phyloP scores from a whole-genome alignment of 495 filamentous ascomycete species.

The Rhypophila decipiens region DNA sequence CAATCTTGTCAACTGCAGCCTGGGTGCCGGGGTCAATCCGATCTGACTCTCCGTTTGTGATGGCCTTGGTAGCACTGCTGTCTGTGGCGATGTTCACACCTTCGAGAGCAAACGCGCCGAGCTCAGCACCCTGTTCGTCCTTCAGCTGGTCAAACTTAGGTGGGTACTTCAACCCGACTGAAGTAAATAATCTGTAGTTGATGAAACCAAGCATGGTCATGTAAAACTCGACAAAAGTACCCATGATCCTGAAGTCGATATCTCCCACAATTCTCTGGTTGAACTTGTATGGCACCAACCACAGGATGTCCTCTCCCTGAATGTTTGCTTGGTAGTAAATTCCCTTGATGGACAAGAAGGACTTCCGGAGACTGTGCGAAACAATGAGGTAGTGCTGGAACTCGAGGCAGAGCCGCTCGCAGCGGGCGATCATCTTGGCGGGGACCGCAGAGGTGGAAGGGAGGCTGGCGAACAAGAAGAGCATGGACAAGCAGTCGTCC shows the following conservation, averaged over 20 bases:
- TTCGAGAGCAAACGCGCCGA: slow-evolving; percentile 86
- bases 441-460: slow-evolving; percentile 81
- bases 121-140: slow-evolving; percentile 82
- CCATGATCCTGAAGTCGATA: slow-evolving; percentile 98
- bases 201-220: slow-evolving; percentile 92
- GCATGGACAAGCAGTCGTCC: slow-evolving; percentile 92
- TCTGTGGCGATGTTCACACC: slow-evolving; percentile 54
- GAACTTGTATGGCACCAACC: slow-evolving; percentile 95
- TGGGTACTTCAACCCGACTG: slow-evolving; percentile 84
- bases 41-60: slow-evolving; percentile 40
- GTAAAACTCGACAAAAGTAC: slow-evolving; percentile 98
- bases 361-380: slow-evolving; percentile 84
- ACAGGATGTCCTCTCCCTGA: slow-evolving; percentile 95
- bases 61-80: slow-evolving; percentile 40
- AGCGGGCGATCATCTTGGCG: slow-evolving; percentile 85
- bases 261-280: slow-evolving; percentile 88
- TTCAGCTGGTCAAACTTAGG: slow-evolving; percentile 84
- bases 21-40: slow-evolving; percentile 44
- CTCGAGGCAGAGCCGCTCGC: slow-evolving; percentile 84
- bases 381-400: slow-evolving; percentile 96
- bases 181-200: slow-evolving; percentile 89
- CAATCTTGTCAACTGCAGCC: slow-evolving; percentile 48
- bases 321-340: slow-evolving; percentile 99
- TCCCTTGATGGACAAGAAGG: slow-evolving; percentile 96
- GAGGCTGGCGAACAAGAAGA: slow-evolving; percentile 96